Base-by-base conservation (phyloP, 1,139 yeast genomes). In the Zygosaccharomyces pseudobailii region DNA sequence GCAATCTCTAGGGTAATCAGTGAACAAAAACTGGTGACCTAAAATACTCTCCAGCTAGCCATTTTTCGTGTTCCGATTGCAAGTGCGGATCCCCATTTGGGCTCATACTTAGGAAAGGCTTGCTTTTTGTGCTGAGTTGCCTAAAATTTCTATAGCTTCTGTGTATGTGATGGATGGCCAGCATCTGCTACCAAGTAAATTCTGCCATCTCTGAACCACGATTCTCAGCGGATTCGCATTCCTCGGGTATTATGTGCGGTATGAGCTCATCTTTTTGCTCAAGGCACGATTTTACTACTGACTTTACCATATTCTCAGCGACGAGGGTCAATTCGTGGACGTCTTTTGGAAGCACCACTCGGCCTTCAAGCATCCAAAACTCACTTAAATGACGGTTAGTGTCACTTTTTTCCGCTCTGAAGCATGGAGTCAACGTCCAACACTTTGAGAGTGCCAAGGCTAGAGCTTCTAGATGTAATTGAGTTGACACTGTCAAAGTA, bases 321-420 rank as follows among this genome's bases (percentile, higher is more conserved):
- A 88, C 77, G 2, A 61, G 61, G 10, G 92, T 82, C 46, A 94
- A 69, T 52, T 84, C 85, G 3, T 65, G 61, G 6, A 89, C 74
- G 10, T 71, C 66, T 8, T 76, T 73, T 2, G 85, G 63, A 86
- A 86, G 10, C 89, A 81, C 27, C 89, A 66, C 62, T 94, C 99
- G 0, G 90, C 95, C 95, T 66, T 94, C 99, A 3, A 92, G 70
- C 97, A 94, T 90, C 97, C 97, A 92, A 66, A 94, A 94, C 65
- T 94, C 99, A 52, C 94, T 79, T 53, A 94, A 69, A 64, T 94
- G 99, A 42, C 98, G 75, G 57, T 82, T 87, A 0, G 99, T 94
- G 58, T 88, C 89, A 45, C 96, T 86, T 43, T 78, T 78, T 62
- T 94, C 99, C 0, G 98, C 98, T 51, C 99, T 72, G 63, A 94